These are phyloP conservation scores for Coniochaeta prunicola DNA, from an alignment of 2,329 filamentous ascomycete species.

Conservation along the genomic window DNA sequence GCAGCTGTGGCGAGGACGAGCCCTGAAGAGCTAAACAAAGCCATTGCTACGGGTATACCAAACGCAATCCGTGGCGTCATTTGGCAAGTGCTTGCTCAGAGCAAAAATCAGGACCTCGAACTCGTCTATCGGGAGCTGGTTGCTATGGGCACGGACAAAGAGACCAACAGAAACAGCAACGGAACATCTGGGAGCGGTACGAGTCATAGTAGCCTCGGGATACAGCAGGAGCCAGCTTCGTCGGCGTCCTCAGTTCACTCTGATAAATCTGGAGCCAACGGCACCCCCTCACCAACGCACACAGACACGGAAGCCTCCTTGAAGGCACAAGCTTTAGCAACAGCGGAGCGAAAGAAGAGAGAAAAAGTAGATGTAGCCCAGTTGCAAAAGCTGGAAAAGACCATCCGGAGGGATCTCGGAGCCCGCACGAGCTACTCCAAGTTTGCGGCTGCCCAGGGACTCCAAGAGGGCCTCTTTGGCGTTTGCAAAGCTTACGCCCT, in stretches of 20 bases:
- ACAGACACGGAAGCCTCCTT: constrained; percentile 55
- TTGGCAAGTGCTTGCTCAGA: constrained; percentile 95
- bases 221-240: constrained; percentile 63
- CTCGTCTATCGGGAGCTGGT: constrained; percentile 77
- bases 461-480: constrained; percentile 90
- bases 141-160: constrained; percentile 73
- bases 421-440: constrained; percentile 94
- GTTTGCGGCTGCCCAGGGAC: constrained; percentile 81
- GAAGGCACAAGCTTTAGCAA: constrained; percentile 56
- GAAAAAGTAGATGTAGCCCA: constrained; percentile 69
- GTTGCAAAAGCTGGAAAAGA: constrained; percentile 80
- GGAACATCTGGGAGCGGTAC: constrained; percentile 42
- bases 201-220: constrained; percentile 47
- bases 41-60: constrained; percentile 89
- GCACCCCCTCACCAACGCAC: constrained; percentile 51
- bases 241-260: constrained; percentile 83
- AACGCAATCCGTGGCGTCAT: constrained; percentile 95
- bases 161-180: constrained; percentile 55
- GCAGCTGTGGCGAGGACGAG: constrained; percentile 82
- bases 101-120: constrained; percentile 88
- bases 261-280: constrained; percentile 55
- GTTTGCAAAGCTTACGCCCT: constrained; percentile 97
- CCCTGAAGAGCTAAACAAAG: constrained; percentile 79
- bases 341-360: constrained; percentile 67
- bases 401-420: constrained; percentile 84